Evolutionary conservation across 345 rosid species (phyloP).

Genomic region (Murraya paniculata): DNA sequence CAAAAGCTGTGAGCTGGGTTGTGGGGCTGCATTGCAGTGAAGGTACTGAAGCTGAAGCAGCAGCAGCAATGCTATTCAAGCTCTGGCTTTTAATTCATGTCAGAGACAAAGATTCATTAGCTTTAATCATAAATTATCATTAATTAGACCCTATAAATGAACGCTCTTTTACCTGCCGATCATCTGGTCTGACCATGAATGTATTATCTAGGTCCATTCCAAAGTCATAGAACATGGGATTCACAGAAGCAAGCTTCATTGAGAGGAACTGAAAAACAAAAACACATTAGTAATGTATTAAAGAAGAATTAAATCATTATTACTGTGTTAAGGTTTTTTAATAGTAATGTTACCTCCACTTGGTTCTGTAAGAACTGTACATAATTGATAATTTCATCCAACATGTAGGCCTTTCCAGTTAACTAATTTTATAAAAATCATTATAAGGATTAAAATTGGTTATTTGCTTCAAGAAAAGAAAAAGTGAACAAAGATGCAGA

Average conservation of each 20-base stretch:
- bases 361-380: constrained; percentile 66
- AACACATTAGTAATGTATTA: neutral
- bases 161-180: constrained; percentile 14
- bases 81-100: constrained; percentile 31
- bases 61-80: constrained; percentile 24
- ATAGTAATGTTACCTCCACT: constrained; percentile 50
- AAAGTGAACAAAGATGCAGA: constrained; percentile 9
- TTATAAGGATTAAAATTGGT: neutral
- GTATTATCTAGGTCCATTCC: constrained; percentile 50
- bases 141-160: neutral
- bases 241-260: constrained; percentile 67
- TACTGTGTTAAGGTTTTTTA: too few relatives aligned
- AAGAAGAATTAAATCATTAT: too few relatives aligned
- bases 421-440: constrained; percentile 42
- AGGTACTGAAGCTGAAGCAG: constrained; percentile 16
- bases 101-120: constrained; percentile 35
- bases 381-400: constrained; percentile 85
- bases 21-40: constrained; percentile 26
- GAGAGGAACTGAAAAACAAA: constrained; percentile 52
- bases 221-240: constrained; percentile 60
- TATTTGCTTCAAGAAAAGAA: neutral
- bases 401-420: constrained; percentile 77
- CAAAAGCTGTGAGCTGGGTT: constrained; percentile 33
- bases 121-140: constrained; percentile 9
- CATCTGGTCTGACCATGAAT: constrained; percentile 40